phyloP scores from a whole-genome alignment of 768 basidiomycete species.

The Lepiota subincarnata region DNA sequence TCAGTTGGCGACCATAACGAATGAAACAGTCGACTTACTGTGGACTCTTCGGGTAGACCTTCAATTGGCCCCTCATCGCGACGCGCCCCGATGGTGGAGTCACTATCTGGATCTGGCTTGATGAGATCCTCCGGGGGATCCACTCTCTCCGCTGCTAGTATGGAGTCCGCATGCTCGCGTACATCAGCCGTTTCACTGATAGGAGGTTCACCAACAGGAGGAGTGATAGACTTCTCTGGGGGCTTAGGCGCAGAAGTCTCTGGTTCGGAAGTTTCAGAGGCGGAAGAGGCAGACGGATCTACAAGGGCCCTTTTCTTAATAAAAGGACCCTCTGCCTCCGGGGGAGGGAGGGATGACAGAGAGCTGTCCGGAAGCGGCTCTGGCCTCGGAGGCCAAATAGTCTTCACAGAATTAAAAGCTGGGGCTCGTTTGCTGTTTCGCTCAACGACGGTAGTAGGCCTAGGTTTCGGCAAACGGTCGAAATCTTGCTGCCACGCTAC shows the following conservation, averaged over 20 bases:
- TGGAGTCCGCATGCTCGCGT: neutral
- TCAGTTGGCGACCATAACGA: neutral
- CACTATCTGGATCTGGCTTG: conserved; percentile 61
- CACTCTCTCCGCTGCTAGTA: neutral
- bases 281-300: conserved; percentile 62
- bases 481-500: conserved; percentile 97
- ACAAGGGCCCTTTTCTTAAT: conserved; percentile 45
- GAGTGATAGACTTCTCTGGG: neutral
- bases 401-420: conserved; percentile 64
- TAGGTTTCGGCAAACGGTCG: conserved; percentile 75
- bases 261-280: conserved; percentile 67
- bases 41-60: conserved; percentile 1
- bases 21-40: conserved; percentile 10
- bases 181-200: neutral
- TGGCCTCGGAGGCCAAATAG: conserved; percentile 63
- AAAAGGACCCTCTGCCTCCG: conserved; percentile 60
- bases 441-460: conserved; percentile 44
- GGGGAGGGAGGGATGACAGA: conserved; percentile 57
- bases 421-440: conserved; percentile 52
- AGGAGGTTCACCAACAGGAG: neutral
- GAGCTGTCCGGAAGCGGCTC: conserved; percentile 50
- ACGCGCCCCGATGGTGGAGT: conserved; percentile 75
- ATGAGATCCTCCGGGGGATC: conserved; percentile 9
- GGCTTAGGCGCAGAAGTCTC: conserved; percentile 28
- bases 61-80: conserved; percentile 26